Evolutionary conservation across 2,329 filamentous ascomycete genomes (phyloP).

Genomic region (Pleoardoris graminearum): DNA sequence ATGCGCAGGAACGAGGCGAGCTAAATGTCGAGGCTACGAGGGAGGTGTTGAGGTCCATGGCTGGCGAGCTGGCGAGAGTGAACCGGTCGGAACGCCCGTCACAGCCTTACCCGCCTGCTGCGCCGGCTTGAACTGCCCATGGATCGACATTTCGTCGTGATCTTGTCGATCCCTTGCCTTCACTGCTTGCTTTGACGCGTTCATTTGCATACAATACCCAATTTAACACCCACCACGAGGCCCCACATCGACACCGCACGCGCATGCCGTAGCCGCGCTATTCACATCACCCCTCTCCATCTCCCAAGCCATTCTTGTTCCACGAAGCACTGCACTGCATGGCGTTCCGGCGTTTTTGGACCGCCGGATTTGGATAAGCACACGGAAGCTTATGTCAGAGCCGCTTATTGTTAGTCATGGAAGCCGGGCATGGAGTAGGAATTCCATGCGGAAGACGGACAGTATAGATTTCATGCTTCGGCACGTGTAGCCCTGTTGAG

Average conservation of each 20-base stretch:
- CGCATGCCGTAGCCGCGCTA: background rate
- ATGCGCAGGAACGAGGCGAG: constrained; percentile 65
- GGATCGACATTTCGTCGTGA: background rate
- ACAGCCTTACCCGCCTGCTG: constrained; percentile 21
- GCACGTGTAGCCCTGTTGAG: background rate
- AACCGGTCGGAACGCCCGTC: constrained; percentile 17
- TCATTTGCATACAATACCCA: background rate
- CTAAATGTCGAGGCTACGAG: constrained; percentile 41
- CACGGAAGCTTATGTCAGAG: background rate
- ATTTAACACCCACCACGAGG: background rate
- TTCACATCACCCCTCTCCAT: background rate
- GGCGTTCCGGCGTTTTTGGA: constrained; percentile 5
- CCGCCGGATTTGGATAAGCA: background rate
- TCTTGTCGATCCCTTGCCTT: background rate
- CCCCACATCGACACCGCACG: background rate
- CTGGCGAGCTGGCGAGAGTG: constrained; percentile 33
- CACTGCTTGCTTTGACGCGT: background rate
- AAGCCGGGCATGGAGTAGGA: background rate
- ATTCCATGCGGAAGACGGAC: background rate
- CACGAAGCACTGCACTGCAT: constrained; percentile 1
- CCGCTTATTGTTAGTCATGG: background rate
- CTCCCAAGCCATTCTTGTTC: background rate
- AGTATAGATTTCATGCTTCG: constrained; percentile 3
- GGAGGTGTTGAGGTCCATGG: constrained; percentile 37
- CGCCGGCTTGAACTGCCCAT: constrained; percentile 20